A percentile compares a stretch with the other conserved stretches of the same genome.
Conservation (phyloP, 257 asterid species). For the Rauvolfia tetraphylla region DNA sequence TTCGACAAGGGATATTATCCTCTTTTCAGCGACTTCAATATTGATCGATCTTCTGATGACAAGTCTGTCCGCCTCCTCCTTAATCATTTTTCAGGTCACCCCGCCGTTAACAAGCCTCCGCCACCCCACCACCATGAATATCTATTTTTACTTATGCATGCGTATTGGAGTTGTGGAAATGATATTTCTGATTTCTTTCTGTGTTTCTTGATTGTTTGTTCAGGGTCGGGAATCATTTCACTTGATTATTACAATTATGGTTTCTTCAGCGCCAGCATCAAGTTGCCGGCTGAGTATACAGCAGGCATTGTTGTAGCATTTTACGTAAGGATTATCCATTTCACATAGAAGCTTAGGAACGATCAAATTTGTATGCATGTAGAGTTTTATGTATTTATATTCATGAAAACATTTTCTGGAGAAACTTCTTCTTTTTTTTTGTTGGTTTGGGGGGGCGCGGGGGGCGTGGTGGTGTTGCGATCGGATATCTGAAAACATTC, state of each 20-base stretch:
- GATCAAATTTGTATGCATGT: background rate
- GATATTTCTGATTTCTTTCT: background rate
- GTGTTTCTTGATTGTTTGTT: conserved; percentile 6
- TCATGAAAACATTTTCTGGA: background rate
- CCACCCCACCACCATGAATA: background rate
- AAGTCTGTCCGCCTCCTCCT: conserved; percentile 63
- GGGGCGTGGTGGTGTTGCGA: no score
- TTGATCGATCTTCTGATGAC: conserved; percentile 52
- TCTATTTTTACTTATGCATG: background rate
- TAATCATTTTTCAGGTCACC: conserved; percentile 69
- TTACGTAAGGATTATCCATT: conserved; percentile 44
- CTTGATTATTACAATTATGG: conserved; percentile 82
- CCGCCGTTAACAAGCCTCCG: background rate
- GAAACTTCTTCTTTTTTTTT: no score
- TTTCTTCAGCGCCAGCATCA: conserved; percentile 82
- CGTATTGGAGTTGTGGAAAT: background rate
- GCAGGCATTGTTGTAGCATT: conserved; percentile 93
- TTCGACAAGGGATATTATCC: conserved; percentile 56
- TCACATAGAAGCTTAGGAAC: background rate
- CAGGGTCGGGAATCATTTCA: conserved; percentile 90
- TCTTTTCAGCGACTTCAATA: conserved; percentile 79
- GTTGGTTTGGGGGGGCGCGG: no score
- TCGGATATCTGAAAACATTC: no score
- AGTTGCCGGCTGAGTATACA: conserved; percentile 73
- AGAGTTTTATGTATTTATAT: background rate